Evolutionary conservation across 768 basidiomycete genomes (phyloP).

Genomic region (Dacryopinax primogenitus): DNA sequence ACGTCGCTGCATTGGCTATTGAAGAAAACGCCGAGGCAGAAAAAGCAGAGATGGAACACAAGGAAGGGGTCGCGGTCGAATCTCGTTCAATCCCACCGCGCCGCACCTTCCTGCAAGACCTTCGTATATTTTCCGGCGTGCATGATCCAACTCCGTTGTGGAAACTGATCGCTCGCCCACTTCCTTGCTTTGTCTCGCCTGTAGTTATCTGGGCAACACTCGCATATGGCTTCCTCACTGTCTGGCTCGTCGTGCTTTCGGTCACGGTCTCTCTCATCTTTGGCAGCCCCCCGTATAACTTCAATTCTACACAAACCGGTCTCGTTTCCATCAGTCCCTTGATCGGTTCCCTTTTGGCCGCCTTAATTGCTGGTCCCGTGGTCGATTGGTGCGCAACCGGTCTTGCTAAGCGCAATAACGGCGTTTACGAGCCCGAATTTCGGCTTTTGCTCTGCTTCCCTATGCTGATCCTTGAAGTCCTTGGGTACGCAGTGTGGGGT

Average conservation of each 20-base stretch:
- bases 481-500: slow-evolving; percentile 38
- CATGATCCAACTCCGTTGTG: slow-evolving; percentile 18
- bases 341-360: slow-evolving; percentile 13
- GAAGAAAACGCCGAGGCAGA: not conserved
- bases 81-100: not conserved
- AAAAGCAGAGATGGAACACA: slow-evolving; percentile 7
- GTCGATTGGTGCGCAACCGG: slow-evolving; percentile 34
- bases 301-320: slow-evolving; percentile 15
- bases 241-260: slow-evolving; percentile 17
- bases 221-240: slow-evolving; percentile 15
- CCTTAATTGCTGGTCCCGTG: slow-evolving; percentile 15
- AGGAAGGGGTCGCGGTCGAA: not conserved
- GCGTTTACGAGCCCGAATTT: slow-evolving; percentile 39
- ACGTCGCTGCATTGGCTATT: not conserved
- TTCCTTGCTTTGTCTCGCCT: slow-evolving; percentile 34
- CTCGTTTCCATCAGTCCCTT: slow-evolving; percentile 19
- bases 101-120: not conserved
- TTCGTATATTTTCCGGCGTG: not conserved
- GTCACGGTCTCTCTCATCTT: slow-evolving; percentile 18
- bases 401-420: slow-evolving; percentile 34
- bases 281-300: slow-evolving; percentile 15
- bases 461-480: slow-evolving; percentile 33
- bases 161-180: slow-evolving; percentile 31
- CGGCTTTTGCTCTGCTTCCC: slow-evolving; percentile 32
- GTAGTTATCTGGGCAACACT: slow-evolving; percentile 23